These are phyloP conservation scores for Venturia nashicola DNA, from an alignment of 2,329 filamentous ascomycete species.

Conservation along the genomic window DNA sequence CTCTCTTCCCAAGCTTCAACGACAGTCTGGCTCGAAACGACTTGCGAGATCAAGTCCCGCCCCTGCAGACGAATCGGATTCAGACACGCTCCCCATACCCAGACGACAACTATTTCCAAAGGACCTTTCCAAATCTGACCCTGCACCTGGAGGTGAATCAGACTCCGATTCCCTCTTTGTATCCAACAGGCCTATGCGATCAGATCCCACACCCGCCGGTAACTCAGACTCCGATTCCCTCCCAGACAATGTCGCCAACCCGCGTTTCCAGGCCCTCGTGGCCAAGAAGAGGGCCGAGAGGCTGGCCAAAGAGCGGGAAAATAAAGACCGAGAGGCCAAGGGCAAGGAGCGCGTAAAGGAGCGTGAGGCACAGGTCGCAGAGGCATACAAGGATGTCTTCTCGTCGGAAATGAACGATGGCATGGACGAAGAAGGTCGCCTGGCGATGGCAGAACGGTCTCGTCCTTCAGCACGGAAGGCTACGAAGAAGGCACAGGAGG, in stretches of 20 bases:
- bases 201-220: not conserved
- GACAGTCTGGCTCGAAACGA: not conserved
- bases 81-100: not conserved
- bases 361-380: conserved; percentile 16
- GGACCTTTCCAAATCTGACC: not conserved
- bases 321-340: conserved; percentile 8
- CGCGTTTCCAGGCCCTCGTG: conserved; percentile 59
- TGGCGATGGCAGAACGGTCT: conserved; percentile 50
- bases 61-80: not conserved
- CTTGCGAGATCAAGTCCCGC: not conserved
- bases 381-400: conserved; percentile 30
- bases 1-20: not conserved
- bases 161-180: conserved; percentile 1
- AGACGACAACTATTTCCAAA: not conserved
- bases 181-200: not conserved
- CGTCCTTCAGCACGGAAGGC: conserved; percentile 64
- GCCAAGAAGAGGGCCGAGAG: conserved; percentile 62
- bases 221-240: conserved; percentile 31
- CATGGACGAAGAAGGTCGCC: conserved; percentile 41
- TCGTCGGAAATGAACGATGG: conserved; percentile 22
- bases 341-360: conserved; percentile 5
- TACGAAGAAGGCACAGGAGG: conserved; percentile 86
- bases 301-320: conserved; percentile 38
- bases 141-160: not conserved
- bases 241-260: conserved; percentile 13